Conservation (phyloP, 306 rosid genomes). For the Begonia masoniana region DNA sequence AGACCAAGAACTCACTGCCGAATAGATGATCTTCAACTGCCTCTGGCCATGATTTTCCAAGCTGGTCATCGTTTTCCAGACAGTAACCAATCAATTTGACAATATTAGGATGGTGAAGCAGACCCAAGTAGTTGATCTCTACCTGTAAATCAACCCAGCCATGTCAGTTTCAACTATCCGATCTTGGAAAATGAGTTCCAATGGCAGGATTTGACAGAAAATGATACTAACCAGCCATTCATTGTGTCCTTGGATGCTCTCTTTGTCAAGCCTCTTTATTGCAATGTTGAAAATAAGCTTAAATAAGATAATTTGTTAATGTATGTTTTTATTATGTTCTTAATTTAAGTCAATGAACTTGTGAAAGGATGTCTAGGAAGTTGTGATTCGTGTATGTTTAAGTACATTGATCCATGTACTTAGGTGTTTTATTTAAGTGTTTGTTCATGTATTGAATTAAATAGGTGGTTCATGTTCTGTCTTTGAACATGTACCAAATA, state of each 20-base stretch:
- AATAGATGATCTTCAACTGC: conserved; percentile 89
- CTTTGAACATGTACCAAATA: too few species aligned
- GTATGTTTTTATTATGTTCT: too few species aligned
- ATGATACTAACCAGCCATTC: conserved; percentile 7
- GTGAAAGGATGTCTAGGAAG: too few species aligned
- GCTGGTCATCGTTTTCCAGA: conserved; percentile 80
- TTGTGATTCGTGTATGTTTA: too few species aligned
- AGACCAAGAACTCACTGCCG: conserved; percentile 53
- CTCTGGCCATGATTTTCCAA: conserved; percentile 67
- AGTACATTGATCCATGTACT: too few species aligned
- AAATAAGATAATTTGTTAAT: too few species aligned
- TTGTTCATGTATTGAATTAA: too few species aligned
- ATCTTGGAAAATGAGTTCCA: not conserved
- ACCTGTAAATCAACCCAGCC: conserved; percentile 22
- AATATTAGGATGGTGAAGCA: conserved; percentile 77
- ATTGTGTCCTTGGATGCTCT: conserved; percentile 3
- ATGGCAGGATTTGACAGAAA: not conserved
- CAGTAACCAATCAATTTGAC: conserved; percentile 83
- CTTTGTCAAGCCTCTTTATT: conserved; percentile 5
- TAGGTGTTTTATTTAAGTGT: too few species aligned
- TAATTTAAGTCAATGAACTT: too few species aligned
- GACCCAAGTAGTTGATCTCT: conserved; percentile 87
- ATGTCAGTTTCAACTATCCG: not conserved
- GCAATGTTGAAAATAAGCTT: too few species aligned
- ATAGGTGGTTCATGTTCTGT: too few species aligned